Evolutionary conservation across 805 yeast genomes (phyloP).

Genomic region (Candida glaebosa): DNA sequence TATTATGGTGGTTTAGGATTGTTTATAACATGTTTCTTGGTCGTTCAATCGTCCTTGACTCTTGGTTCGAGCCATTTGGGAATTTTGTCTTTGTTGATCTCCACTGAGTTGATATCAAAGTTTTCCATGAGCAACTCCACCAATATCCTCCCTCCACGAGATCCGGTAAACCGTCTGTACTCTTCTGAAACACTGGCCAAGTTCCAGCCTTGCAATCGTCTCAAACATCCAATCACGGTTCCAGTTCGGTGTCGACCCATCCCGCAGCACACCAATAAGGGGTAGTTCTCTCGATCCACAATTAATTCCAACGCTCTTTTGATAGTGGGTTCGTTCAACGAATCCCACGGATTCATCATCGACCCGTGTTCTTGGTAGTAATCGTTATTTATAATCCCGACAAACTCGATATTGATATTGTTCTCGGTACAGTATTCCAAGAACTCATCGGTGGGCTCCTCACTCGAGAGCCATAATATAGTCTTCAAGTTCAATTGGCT

Average conservation of each 20-base stretch:
- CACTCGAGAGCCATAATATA: conserved; percentile 91
- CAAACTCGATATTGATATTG: conserved; percentile 74
- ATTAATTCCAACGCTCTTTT: conserved; percentile 75
- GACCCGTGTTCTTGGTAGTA: conserved; percentile 31
- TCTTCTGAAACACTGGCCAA: conserved; percentile 88
- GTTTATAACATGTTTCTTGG: too few species aligned
- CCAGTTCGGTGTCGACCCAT: conserved; percentile 99
- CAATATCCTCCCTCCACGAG: conserved; percentile 85
- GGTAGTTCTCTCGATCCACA: conserved; percentile 69
- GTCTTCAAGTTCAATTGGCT: conserved; percentile 70
- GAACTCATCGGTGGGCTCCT: conserved; percentile 89
- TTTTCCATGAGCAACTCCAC: conserved; percentile 86
- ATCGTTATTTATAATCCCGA: conserved; percentile 72
- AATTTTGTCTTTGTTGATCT: conserved; percentile 26
- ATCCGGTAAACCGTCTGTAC: conserved; percentile 89
- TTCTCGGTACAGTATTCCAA: conserved; percentile 74
- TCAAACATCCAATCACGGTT: conserved; percentile 88
- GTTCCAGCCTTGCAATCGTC: conserved; percentile 97
- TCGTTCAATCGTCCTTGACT: conserved; percentile 1
- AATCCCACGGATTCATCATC: conserved; percentile 91
- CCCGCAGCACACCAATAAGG: conserved; percentile 90
- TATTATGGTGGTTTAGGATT: background rate
- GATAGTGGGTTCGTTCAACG: conserved; percentile 78
- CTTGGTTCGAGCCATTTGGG: conserved; percentile 17
- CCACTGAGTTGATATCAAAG: conserved; percentile 35